Base-by-base conservation (phyloP, 2,329 filamentous ascomycete species). In the Verticillium nonalfalfae region DNA sequence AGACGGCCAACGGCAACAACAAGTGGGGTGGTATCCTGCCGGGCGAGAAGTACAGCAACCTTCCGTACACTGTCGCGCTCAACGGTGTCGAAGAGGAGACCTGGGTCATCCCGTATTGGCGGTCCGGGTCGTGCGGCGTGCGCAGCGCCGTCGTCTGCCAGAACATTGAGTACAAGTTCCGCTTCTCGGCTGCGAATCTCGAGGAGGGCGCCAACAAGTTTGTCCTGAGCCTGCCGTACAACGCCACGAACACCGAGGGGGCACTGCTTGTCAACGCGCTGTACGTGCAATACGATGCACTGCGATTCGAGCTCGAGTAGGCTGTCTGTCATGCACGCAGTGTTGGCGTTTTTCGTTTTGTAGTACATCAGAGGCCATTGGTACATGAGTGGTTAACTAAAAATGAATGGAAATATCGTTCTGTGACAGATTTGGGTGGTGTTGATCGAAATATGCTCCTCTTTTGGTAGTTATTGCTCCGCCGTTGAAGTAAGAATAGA, bases 241-340 rank as follows among this genome's bases (percentile, higher is more conserved):
- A 86, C 57, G 85, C 79, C 1, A 87, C 82, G 4, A 78, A 86
- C 65, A 80, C 81, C 15, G 84, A 88, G 72, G 80, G 79, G 35
- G 85, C 86, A 0, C 58, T 87, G 9, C 65, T 88, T 61, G 79
- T 85, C 0, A 72, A 73, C 54, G 79, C 78, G 1, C 76, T 85
- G 0, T 89, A 89, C 70, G 80, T 89, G 6, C 85, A 89, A 74
- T 89, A 89, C 65, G 86, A 89, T 73, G 85, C 86, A 2, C 67
- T 89, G 68, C 76, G 85, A 58, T 67, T 89, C 56, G 86, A 89
- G 68, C 68, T 88, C 14, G 69, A 71, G 52, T 80, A 73, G 36
- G 35, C 35, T 36, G 35, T 36, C 13, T 36, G 35, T 36, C 13
- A 36, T 36, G 26, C 26, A 3, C 3, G 26, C 26, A 26, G 26